These are phyloP conservation scores for Byssochlamys sp. DNA, from an alignment of 2,329 filamentous ascomycete species.

Conservation along the genomic window DNA sequence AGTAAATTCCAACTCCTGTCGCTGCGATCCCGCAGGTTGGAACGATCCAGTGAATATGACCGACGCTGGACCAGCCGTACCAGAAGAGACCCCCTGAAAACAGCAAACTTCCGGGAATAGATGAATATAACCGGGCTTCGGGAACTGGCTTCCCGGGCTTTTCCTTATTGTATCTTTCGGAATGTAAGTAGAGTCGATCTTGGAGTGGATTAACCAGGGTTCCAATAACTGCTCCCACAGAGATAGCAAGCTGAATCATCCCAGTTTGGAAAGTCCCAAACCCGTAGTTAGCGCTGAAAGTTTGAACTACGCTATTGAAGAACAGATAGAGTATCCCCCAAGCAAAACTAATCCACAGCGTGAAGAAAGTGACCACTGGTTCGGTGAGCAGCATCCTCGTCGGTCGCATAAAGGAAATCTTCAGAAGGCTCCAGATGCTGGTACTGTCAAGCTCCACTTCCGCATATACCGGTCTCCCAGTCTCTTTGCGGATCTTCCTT, in stretches of 20 bases:
- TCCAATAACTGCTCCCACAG: conserved; percentile 33
- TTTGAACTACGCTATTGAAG: conserved; percentile 33
- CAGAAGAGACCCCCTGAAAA: conserved; percentile 26
- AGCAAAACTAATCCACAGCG: conserved; percentile 36
- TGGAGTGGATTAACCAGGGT: conserved; percentile 31
- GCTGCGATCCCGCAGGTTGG: conserved; percentile 22
- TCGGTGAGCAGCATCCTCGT: conserved; percentile 33
- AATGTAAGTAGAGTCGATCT: not conserved
- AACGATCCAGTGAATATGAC: conserved; percentile 25
- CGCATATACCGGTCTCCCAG: conserved; percentile 12
- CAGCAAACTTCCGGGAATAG: conserved; percentile 31
- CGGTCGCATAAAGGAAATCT: conserved; percentile 32
- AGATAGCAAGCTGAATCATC: conserved; percentile 34
- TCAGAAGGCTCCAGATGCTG: conserved; percentile 10
- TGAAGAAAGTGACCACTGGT: conserved; percentile 36
- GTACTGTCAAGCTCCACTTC: not conserved
- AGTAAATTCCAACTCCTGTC: conserved; percentile 34
- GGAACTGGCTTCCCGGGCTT: conserved; percentile 31
- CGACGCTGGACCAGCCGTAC: conserved; percentile 25
- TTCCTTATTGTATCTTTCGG: conserved; percentile 24
- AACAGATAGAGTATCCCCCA: conserved; percentile 38
- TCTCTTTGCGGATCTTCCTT: conserved; percentile 28
- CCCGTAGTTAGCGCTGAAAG: conserved; percentile 29
- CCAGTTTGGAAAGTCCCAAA: conserved; percentile 28
- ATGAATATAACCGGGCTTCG: conserved; percentile 35